Percentiles rank a stretch among this genome's conserved stretches.
Evolutionary conservation across 257 asterid genomes (phyloP).

Genomic region (Linderniella brevidens): DNA sequence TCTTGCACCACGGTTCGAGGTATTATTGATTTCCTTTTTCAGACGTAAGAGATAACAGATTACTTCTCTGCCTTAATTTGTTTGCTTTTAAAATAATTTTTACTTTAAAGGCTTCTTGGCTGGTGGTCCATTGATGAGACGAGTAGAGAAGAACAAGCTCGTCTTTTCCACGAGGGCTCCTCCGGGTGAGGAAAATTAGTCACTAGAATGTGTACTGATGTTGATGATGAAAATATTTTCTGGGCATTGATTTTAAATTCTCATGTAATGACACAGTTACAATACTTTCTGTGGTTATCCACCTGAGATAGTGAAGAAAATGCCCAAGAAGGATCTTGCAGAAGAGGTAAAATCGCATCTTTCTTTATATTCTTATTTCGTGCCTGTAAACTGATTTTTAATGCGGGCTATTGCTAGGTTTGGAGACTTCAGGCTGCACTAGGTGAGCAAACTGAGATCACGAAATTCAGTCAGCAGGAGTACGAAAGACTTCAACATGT

Average conservation of each 20-base stretch:
- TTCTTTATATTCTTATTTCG: neutral
- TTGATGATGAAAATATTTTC: neutral
- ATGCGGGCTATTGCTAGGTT: conserved; percentile 29
- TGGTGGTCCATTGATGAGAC: conserved; percentile 99
- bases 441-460: conserved; percentile 94
- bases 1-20: conserved; percentile 94
- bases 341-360: conserved; percentile 55
- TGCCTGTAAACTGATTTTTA: conserved; percentile 1
- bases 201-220: neutral
- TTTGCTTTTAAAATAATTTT: neutral
- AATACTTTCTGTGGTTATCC: conserved; percentile 90
- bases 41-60: no score
- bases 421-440: conserved; percentile 99
- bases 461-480: conserved; percentile 88
- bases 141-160: conserved; percentile 92
- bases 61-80: neutral
- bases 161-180: conserved; percentile 43
- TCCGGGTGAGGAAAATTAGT: conserved; percentile 45
- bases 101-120: conserved; percentile 60
- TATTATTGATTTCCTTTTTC: conserved; percentile 14
- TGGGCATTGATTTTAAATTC: neutral
- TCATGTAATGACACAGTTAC: conserved; percentile 32
- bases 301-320: conserved; percentile 91
- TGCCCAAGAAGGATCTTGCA: conserved; percentile 99
- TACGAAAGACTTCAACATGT: conserved; percentile 93